These are phyloP conservation scores for Coemansia sp. DNA, from an alignment of 192 early-diverging fungal species.

Conservation along the genomic window DNA sequence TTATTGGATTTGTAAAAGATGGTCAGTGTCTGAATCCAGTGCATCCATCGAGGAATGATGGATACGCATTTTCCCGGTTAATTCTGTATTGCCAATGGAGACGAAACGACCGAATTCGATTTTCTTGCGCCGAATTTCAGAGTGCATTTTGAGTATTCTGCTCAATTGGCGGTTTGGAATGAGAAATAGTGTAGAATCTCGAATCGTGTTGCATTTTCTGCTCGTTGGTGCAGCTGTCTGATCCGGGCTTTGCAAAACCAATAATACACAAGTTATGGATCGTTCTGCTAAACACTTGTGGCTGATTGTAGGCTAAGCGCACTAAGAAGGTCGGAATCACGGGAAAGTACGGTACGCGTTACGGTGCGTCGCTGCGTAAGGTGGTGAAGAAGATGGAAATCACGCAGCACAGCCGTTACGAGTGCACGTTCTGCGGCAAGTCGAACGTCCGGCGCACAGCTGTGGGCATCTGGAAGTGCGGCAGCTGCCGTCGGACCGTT, in stretches of 20 bases:
- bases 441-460: conserved; percentile 89
- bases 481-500: conserved; percentile 89
- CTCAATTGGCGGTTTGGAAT: too few relatives aligned
- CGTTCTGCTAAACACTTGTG: too few relatives aligned
- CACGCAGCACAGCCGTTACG: conserved; percentile 99
- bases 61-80: conserved; percentile 3
- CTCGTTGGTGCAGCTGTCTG: too few relatives aligned
- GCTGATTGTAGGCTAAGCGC: conserved; percentile 81
- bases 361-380: conserved; percentile 99
- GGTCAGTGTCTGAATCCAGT: conserved; percentile 50
- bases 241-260: not conserved
- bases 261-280: too few relatives aligned
- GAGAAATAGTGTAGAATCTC: too few relatives aligned
- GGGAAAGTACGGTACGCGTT: conserved; percentile 99
- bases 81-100: not conserved
- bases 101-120: not conserved
- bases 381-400: conserved; percentile 98
- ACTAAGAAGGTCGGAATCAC: conserved; percentile 99
- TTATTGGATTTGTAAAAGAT: conserved; percentile 5
- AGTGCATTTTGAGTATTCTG: too few relatives aligned
- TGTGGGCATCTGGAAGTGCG: conserved; percentile 99
- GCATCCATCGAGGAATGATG: conserved; percentile 1
- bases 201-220: too few relatives aligned
- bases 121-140: not conserved
- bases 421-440: conserved; percentile 99